phyloP scores from a whole-genome alignment of 1,139 yeast species.

The Suhomyces terraborum region DNA sequence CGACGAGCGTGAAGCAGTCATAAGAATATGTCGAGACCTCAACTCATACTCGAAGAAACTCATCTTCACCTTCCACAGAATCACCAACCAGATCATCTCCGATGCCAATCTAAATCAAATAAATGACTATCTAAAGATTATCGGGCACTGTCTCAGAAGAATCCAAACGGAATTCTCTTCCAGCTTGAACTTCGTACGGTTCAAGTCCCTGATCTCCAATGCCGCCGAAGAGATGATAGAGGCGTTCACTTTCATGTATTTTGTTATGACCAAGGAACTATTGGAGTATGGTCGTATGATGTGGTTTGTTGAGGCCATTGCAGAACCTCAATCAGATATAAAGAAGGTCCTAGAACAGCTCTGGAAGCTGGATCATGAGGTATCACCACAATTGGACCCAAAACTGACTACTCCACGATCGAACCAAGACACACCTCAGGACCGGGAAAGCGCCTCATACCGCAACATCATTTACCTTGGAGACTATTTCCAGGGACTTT shows the following conservation, averaged over 20 bases:
- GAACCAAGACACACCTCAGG: too few relatives aligned
- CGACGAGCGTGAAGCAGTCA: constrained; percentile 38
- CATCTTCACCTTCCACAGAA: constrained; percentile 40
- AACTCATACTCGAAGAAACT: constrained; percentile 42
- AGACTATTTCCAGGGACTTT: constrained; percentile 42
- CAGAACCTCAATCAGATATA: not conserved
- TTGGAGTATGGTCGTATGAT: constrained; percentile 22
- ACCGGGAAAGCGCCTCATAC: not conserved
- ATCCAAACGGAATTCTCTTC: constrained; percentile 1
- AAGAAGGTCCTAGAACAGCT: not conserved
- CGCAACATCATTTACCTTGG: constrained; percentile 19
- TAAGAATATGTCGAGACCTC: constrained; percentile 38
- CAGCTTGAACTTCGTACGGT: constrained; percentile 19
- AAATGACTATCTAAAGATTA: constrained; percentile 18
- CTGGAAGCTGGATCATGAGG: constrained; percentile 1
- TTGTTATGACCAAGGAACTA: constrained; percentile 21
- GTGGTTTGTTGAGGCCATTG: constrained; percentile 13
- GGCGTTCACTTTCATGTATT: constrained; percentile 39
- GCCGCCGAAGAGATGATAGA: constrained; percentile 42
- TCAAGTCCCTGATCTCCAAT: constrained; percentile 29
- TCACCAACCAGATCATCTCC: constrained; percentile 15
- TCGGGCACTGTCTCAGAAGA: constrained; percentile 16
- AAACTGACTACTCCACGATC: not conserved
- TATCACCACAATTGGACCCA: too few relatives aligned
- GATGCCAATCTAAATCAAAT: constrained; percentile 18